Base-by-base conservation (phyloP, 257 asterid genomes). In the Phtheirospermum japonicum region DNA sequence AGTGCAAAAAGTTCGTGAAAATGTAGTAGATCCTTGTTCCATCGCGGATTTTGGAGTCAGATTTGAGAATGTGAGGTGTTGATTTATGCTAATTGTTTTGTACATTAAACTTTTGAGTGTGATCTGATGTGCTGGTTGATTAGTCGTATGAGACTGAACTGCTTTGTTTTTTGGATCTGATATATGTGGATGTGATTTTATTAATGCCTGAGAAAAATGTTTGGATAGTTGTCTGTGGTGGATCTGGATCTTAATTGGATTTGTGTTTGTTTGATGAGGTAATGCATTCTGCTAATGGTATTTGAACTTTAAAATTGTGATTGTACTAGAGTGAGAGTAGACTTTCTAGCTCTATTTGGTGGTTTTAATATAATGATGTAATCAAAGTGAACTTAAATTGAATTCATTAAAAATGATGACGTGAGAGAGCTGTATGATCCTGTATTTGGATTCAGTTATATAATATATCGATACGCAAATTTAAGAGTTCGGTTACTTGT, bases 221-320 rank as follows among this genome's bases (percentile, higher is more conserved):
- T 42, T 51, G 52, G 9, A 7, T 50, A 4, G 62, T 19, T 33
- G 12, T 16, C 31, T 40, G 2, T 56, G 66, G 60, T 73, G 52
- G 71, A 77, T 77, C 75, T 62, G 20, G 76, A 65, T 48, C 32
- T 63, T 57, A 30, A 17, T 30, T 71, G 57, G 50, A 33, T 61
- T 57, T 66, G 20, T 49, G n/a, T 55, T 6, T 46, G 57, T 64
- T 67, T 46, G 61, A 16, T 48, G 19, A 11, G 52, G 42, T 42
- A 12, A 17, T 45, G 30, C 31, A 37, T 28, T 68, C 71, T 70
- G 49, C 26, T 37, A 42, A 42, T 55, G 63, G 20, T 61, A 28
- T 51, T 45, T 52, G 39, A 53, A 53, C 32, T 46, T 45, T 7
- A 20, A 36, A 34, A 16, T 46, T n/a, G 20, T 37, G 61, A 40